Evolutionary conservation across 352 stramenopile genomes (phyloP), one percentile per base, ranked within the genome.

Genomic region (Discostella stelligera): DNA sequence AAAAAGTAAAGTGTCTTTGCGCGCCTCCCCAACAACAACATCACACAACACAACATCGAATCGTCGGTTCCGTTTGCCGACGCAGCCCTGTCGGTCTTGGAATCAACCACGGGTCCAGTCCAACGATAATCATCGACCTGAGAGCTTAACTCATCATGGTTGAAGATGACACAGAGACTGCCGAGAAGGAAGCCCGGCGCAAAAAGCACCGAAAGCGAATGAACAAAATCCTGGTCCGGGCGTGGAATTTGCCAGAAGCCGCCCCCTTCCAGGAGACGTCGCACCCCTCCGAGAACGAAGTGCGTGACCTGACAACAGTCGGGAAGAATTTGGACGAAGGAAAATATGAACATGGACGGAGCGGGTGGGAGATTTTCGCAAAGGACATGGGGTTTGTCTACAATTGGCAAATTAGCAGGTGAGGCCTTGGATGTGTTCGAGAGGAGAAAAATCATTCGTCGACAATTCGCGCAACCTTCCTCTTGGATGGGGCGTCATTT

Each of bases 341-440:
- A 21, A 53, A 53, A 0, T 93, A 93, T 66, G 53, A 79, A 60
- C 75, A 85, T 65, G 85, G 87, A 27, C 66, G 77, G 41, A 82
- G 81, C 71, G 85, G 83, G 48, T 93, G 87, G 87, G 84, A 91
- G 70, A 60, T 84, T 41, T 93, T 91, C 83, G 83, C 83, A 23
- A 81, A 62, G 61, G 87, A 93, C 77, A 77, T 93, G 61, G 87
- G 87, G 46, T 66, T 79, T 53, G 84, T 93, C n/a, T 93, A 93
- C 64, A 89, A 89, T 78, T 72, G 76, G 48, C 81, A 90, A 46
- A 85, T 92, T 46, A 62, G 70, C 55, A 79, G 77, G 81, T 89
- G 73, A 70, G 80, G 77, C 20, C 37, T 44, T 11, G 37, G 44
- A 53, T 64, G 50, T 60, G 18, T 4, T 48, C 7, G 0, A 11